These are phyloP conservation scores for Diaporthe humulicola DNA, from an alignment of 2,329 filamentous ascomycete genomes.

Conservation along the genomic window DNA sequence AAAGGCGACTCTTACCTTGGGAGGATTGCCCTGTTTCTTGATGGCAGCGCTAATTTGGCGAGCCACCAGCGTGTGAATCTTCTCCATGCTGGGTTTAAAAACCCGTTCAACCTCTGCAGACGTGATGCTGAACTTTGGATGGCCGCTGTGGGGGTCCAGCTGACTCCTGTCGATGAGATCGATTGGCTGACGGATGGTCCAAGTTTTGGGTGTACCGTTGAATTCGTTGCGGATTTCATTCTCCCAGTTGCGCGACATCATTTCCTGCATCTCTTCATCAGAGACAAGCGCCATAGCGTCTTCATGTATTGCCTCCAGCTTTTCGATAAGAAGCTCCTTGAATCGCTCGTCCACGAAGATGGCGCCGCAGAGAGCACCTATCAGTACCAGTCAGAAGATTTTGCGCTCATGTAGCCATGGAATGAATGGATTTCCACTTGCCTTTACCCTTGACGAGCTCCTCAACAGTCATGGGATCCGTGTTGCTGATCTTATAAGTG, in stretches of 20 bases:
- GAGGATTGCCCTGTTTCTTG: conserved; percentile 33
- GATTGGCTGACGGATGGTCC: conserved; percentile 31
- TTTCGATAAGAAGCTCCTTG: conserved; percentile 44
- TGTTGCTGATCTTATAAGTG: conserved; percentile 49
- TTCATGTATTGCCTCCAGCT: conserved; percentile 39
- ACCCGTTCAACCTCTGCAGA: conserved; percentile 43
- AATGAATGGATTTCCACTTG: conserved; percentile 32
- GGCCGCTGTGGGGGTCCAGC: neutral
- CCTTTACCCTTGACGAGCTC: conserved; percentile 56
- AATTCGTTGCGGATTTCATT: conserved; percentile 45
- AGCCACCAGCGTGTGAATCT: conserved; percentile 44
- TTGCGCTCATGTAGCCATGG: neutral
- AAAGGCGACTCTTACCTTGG: conserved; percentile 45
- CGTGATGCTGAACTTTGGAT: conserved; percentile 14
- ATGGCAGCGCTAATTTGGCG: conserved; percentile 44
- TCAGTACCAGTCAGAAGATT: neutral
- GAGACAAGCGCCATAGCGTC: neutral
- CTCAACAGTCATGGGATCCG: conserved; percentile 47
- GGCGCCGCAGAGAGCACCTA: conserved; percentile 56
- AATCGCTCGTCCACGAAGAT: conserved; percentile 57
- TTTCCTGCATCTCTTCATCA: neutral
- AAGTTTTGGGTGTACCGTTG: conserved; percentile 30
- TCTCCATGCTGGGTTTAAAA: conserved; percentile 43
- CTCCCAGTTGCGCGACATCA: conserved; percentile 44
- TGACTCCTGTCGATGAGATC: neutral